These are phyloP conservation scores for Chlamydomonas urium DNA, from an alignment of 139 green algal species.

Conservation along the genomic window DNA sequence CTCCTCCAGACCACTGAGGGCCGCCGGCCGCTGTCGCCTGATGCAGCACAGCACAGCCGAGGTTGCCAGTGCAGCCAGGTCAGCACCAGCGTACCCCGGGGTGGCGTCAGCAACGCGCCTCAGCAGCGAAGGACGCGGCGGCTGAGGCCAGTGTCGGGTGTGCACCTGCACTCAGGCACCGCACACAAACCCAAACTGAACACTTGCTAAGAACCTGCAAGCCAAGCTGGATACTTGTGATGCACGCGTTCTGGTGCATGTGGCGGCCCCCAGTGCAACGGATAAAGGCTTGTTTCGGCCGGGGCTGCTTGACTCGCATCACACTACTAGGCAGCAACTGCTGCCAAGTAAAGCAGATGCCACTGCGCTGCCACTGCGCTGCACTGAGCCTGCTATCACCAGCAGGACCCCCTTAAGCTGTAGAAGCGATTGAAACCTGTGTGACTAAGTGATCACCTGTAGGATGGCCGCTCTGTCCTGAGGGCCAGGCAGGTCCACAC, in stretches of 20 bases:
- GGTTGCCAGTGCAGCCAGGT: conserved; percentile 63
- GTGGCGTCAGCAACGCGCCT: neutral
- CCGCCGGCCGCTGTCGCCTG: neutral
- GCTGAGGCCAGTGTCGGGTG: conserved; percentile 36
- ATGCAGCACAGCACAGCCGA: conserved; percentile 51
- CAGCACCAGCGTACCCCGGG: conserved; percentile 44
- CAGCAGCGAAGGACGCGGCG: conserved; percentile 26
- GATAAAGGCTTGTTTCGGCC: too few relatives aligned
- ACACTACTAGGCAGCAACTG: neutral
- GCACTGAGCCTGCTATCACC: neutral
- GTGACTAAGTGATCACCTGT: neutral
- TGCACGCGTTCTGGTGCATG: neutral
- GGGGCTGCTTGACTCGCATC: too few relatives aligned
- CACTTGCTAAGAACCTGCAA: neutral
- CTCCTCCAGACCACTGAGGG: neutral
- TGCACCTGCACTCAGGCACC: conserved; percentile 14
- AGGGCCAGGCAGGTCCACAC: neutral
- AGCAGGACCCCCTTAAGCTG: neutral
- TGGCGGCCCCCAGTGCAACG: neutral
- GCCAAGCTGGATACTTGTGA: neutral
- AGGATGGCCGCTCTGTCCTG: neutral
- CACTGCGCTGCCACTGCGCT: neutral
- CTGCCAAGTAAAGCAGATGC: neutral
- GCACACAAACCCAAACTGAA: neutral
- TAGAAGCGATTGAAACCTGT: conserved; percentile 31